A percentile compares a stretch with the other conserved stretches of the same genome.
phyloP scores from a whole-genome alignment of 148 eudicot species.

The Spergularia bocconei region DNA sequence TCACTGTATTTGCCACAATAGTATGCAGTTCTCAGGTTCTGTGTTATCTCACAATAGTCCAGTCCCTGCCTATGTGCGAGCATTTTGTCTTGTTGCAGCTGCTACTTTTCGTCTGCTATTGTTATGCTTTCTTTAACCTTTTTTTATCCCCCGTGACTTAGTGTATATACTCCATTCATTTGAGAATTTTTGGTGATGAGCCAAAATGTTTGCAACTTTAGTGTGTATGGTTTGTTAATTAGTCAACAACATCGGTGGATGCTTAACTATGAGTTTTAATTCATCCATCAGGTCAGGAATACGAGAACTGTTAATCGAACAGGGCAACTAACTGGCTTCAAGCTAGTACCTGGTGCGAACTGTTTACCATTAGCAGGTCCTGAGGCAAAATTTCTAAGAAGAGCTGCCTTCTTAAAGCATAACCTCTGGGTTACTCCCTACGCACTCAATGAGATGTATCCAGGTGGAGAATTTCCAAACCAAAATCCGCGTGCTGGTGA shows the following conservation, averaged over 20 bases:
- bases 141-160: neutral
- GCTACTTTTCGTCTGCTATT: neutral
- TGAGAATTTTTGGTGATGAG: neutral
- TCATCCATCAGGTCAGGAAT: conserved; percentile 63
- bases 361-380: conserved; percentile 91
- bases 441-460: conserved; percentile 72
- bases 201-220: neutral
- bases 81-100: neutral
- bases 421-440: conserved; percentile 92
- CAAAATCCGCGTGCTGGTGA: conserved; percentile 97
- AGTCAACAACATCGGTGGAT: neutral
- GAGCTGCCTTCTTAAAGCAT: conserved; percentile 96
- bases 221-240: neutral
- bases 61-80: neutral
- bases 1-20: neutral
- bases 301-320: conserved; percentile 93
- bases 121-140: neutral
- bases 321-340: conserved; percentile 94
- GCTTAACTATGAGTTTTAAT: conserved; percentile 11
- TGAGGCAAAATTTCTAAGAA: conserved; percentile 86
- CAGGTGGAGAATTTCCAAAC: conserved; percentile 97
- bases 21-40: neutral
- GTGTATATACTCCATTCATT: neutral
- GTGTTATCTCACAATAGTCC: neutral
- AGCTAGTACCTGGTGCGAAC: conserved; percentile 83